phyloP scores from a whole-genome alignment of 805 yeast species.

The Soucietia sequanensis region DNA sequence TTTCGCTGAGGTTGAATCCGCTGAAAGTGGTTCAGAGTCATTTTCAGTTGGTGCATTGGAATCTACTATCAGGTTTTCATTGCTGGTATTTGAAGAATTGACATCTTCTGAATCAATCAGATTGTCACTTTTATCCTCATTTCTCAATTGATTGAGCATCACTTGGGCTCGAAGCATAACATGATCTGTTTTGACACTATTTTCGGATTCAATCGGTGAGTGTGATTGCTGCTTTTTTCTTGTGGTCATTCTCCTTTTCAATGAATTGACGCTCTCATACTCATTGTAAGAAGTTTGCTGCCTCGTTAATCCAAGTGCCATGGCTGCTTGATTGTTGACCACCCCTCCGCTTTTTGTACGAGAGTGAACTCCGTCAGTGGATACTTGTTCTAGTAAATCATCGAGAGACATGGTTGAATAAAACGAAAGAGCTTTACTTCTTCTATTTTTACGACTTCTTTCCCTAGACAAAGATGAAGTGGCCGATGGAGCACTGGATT shows the following conservation, averaged over 20 bases:
- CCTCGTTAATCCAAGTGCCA: not conserved
- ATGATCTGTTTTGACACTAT: conserved; percentile 18
- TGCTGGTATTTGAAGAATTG: too few relatives aligned
- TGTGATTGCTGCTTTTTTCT: conserved; percentile 19
- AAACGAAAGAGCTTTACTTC: conserved; percentile 34
- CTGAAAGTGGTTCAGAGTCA: too few relatives aligned
- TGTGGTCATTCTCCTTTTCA: conserved; percentile 38
- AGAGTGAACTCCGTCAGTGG: not conserved
- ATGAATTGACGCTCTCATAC: conserved; percentile 38
- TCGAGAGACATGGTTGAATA: conserved; percentile 29
- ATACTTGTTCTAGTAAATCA: conserved; percentile 11
- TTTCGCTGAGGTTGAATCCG: too few relatives aligned
- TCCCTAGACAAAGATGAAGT: conserved; percentile 13
- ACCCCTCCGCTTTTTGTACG: not conserved
- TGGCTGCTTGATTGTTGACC: not conserved
- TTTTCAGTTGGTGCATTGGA: too few relatives aligned
- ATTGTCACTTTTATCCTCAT: conserved; percentile 7
- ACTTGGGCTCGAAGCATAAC: conserved; percentile 38
- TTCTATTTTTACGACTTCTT: conserved; percentile 17
- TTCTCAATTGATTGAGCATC: conserved; percentile 36
- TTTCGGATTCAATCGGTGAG: conserved; percentile 1
- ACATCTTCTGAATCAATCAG: too few relatives aligned
- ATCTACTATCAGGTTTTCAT: too few relatives aligned
- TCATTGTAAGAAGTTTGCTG: conserved; percentile 11
- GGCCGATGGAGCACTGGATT: conserved; percentile 24